Evolutionary conservation across 768 basidiomycete species (phyloP).

Genomic region (Austroboletus eburneus): DNA sequence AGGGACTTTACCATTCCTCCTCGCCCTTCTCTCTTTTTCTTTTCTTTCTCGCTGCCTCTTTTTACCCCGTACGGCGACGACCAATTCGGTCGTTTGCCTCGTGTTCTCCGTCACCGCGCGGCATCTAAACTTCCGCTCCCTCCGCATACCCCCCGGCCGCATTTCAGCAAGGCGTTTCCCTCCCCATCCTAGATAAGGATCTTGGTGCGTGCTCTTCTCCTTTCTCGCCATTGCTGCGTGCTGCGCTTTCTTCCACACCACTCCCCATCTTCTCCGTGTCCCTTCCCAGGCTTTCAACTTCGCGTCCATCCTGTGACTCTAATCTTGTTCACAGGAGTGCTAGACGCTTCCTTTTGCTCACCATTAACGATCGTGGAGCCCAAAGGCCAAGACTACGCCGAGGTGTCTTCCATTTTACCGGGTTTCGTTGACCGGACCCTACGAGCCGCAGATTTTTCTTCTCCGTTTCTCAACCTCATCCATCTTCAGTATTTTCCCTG

Average conservation of each 20-base stretch:
- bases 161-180: neutral
- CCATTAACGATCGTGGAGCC: constrained; percentile 8
- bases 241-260: neutral
- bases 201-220: constrained; percentile 1
- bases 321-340: constrained; percentile 6
- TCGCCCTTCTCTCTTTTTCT: too few relatives aligned
- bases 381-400: constrained; percentile 18
- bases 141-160: neutral
- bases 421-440: constrained; percentile 25
- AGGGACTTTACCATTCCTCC: too few relatives aligned
- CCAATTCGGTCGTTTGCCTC: constrained; percentile 13
- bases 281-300: neutral
- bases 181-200: constrained; percentile 10
- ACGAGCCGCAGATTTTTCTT: constrained; percentile 4
- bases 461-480: constrained; percentile 15
- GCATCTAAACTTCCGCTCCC: constrained; percentile 2
- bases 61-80: too few relatives aligned
- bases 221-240: neutral
- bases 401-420: constrained; percentile 10
- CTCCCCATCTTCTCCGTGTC: neutral
- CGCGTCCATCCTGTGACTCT: constrained; percentile 6
- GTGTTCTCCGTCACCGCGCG: constrained; percentile 15
- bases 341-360: constrained; percentile 5
- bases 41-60: too few relatives aligned
- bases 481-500: neutral